Conservation (phyloP, 768 basidiomycete species). For the Pleurotus cornucopiae region DNA sequence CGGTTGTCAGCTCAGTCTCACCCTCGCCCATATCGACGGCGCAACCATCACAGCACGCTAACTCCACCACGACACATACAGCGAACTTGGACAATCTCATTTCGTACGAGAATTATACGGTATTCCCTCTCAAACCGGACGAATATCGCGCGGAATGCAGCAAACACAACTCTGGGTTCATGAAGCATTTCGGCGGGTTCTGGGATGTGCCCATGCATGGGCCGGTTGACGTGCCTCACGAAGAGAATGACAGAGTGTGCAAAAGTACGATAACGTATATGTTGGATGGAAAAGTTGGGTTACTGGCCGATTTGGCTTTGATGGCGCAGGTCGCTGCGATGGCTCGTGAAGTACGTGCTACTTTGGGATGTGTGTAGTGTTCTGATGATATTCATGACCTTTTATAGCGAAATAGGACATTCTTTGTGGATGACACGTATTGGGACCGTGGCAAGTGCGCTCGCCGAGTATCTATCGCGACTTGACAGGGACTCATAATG, state of each 20-base stretch:
- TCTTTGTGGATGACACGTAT: constrained; percentile 65
- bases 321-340: constrained; percentile 65
- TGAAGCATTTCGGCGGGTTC: constrained; percentile 41
- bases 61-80: constrained; percentile 13
- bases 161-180: constrained; percentile 40
- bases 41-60: constrained; percentile 6
- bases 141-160: constrained; percentile 58
- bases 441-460: constrained; percentile 73
- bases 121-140: constrained; percentile 50
- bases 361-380: background rate
- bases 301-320: constrained; percentile 61
- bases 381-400: constrained; percentile 7
- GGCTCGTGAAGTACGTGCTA: constrained; percentile 52
- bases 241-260: constrained; percentile 34
- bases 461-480: background rate
- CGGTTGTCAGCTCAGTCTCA: constrained; percentile 9
- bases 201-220: constrained; percentile 40
- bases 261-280: constrained; percentile 68
- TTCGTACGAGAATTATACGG: constrained; percentile 55
- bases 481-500: background rate
- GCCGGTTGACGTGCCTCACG: constrained; percentile 29
- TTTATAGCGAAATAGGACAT: constrained; percentile 54
- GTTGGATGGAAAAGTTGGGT: constrained; percentile 61
- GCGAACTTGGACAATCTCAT: constrained; percentile 19
- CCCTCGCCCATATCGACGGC: background rate